Evolutionary conservation across 164 flowering plant species (phyloP), one percentile per base, ranked within the genome.

Genomic region (Hamamelis virginiana): DNA sequence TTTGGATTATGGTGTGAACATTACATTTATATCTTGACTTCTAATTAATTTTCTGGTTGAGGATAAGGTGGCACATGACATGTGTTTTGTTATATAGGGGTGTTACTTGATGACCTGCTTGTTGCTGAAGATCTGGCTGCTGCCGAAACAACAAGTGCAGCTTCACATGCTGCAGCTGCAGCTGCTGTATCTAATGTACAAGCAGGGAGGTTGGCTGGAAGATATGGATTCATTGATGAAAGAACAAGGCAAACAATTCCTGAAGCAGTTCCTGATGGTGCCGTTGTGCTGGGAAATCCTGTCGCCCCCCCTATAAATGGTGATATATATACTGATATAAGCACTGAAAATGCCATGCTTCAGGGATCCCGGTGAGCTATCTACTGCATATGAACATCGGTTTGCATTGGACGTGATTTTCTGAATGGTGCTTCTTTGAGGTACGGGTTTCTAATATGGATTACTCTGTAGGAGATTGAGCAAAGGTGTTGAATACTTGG

Each of bases 241-340:
- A 86, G 91, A 71, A 71, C 78, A 45, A 76, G 91, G 66, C 89
- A 81, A 66, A 25, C 78, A 18, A 73, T 69, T 68, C 70, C 89
- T 69, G 97, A 87, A 67, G 73, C 82, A 61, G 85, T 67, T 76
- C 69, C 84, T 64, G 97, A 96, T 83, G 99, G 98, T 64, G 76
- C 99, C 5, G 97, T 96, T 75, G 93, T 91, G 67, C 80, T 96
- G 21, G 97, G 96, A 66, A 88, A 63, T 77, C 97, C 98, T 64
- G 97, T 95, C 73, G 96, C 96, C n/a, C 97, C 97, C 61, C 97
- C 98, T 68, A 74, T 86, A 46, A 95, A 92, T 82, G 97, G 98
- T 61, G 98, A 93, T 77, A 87, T 93, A 84, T 85, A 89, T 73
- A 85, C 94, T 48, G 98, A 96, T 75, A 90, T 91, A 76, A 93